These are phyloP conservation scores for Penicillium cosmopolitanum DNA, from an alignment of 495 filamentous ascomycete genomes.

Conservation along the genomic window DNA sequence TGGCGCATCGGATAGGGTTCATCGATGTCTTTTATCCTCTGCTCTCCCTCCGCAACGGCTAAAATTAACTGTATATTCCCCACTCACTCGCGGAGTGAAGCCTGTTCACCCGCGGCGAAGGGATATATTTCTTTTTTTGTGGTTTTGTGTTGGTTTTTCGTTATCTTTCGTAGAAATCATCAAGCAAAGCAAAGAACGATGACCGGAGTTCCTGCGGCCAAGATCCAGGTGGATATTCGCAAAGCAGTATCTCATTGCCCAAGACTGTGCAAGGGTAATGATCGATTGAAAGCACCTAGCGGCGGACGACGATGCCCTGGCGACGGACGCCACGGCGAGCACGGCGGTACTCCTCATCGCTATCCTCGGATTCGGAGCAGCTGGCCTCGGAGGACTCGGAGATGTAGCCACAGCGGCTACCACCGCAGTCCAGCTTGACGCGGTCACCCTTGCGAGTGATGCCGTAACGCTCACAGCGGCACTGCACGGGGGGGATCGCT, in stretches of 20 bases:
- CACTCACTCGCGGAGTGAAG: constrained; percentile 26
- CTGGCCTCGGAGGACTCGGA: constrained; percentile 56
- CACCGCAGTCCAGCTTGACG: constrained; percentile 93
- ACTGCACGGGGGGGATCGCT: constrained; percentile 70
- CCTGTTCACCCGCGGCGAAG: constrained; percentile 29
- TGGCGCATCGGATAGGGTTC: constrained; percentile 18
- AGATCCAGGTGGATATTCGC: constrained; percentile 18
- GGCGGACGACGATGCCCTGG: constrained; percentile 76
- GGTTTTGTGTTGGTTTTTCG: constrained; percentile 12
- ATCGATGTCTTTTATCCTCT: constrained; percentile 23
- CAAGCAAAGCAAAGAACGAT: constrained; percentile 26
- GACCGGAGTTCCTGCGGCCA: constrained; percentile 20
- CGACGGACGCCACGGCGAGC: constrained; percentile 60
- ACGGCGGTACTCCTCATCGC: constrained; percentile 59
- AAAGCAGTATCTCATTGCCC: background rate
- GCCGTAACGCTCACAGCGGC: constrained; percentile 92
- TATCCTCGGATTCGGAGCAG: constrained; percentile 60
- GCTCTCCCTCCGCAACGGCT: constrained; percentile 11
- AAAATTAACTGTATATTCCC: constrained; percentile 23
- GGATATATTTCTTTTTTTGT: constrained; percentile 32
- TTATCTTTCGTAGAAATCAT: constrained; percentile 7
- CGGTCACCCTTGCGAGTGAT: constrained; percentile 91
- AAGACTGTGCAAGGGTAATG: background rate
- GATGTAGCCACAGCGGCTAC: constrained; percentile 78
- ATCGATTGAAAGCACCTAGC: constrained; percentile 30